Base-by-base conservation (phyloP, 805 yeast species). In the Saccharomyces mikatae region DNA sequence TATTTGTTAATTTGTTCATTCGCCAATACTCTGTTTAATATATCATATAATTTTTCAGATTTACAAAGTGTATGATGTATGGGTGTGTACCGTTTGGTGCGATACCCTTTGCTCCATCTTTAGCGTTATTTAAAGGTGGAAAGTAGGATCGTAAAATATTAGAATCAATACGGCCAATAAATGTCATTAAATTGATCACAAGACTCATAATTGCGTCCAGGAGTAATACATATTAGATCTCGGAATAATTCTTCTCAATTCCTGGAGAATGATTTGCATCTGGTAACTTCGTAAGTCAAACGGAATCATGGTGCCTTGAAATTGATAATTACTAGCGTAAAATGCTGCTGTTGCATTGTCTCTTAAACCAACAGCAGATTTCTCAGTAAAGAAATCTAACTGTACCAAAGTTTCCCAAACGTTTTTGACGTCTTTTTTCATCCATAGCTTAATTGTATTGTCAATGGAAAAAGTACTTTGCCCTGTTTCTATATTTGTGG, bases 381-480 rank as follows among this genome's bases (percentile, higher is more conserved):
- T 73, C 52, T 79, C 82, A 4, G 76, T 61, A 11, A 87, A 62
- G 5, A 88, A 64, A 1, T 86, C 84, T 29, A 76, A 60, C n/a
- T 72, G 71, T 58, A 79, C 80, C 31, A 90, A 66, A 1, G 78
- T 72, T 59, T 87, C 94, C 97, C 97, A 90, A 41, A 87, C 80
- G 44, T 80, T 80, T 49, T 80, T 76, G 58, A 89, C 76, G 28
- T 84, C 80, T 32, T 74, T 78, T 54, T 82, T 74, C 3, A 82
- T 72, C 89, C 91, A 83, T 5, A 80, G 64, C 60, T 84, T 82
- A 56, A 75, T 58, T 32, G 71, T 63, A 50, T 69, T 68, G 48
- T 75, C 80, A 2, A 65, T 44, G 13, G 61, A 55, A 14, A 52
- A 31, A 31, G 72, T 71, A 4, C 74, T 65, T 6, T 71, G 66